Conservation (phyloP, 2,329 filamentous ascomycete species). For the Ophiostoma montium region DNA sequence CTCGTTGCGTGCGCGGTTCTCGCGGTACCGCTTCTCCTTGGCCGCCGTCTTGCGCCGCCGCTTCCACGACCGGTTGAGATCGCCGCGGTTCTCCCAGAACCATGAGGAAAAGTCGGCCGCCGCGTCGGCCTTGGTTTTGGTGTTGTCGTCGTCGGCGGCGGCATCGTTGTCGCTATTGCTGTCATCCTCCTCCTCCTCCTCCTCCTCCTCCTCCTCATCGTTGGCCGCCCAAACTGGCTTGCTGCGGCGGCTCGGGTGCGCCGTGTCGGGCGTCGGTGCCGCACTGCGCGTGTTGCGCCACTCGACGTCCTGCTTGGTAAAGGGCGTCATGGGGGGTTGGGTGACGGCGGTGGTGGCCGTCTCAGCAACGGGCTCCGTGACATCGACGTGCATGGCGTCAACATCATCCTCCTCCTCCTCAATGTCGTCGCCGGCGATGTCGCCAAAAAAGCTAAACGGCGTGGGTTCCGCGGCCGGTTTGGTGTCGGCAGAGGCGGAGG, state of each 20-base stretch:
- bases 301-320: slow-evolving; percentile 64
- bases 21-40: slow-evolving; percentile 53
- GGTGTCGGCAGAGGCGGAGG: slow-evolving; percentile 9
- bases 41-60: slow-evolving; percentile 44
- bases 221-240: slow-evolving; percentile 24
- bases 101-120: slow-evolving; percentile 47
- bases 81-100: slow-evolving; percentile 54
- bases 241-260: slow-evolving; percentile 51
- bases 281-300: slow-evolving; percentile 67
- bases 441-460: slow-evolving; percentile 65
- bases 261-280: slow-evolving; percentile 89
- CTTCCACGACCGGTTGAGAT: slow-evolving; percentile 54
- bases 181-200: slow-evolving; percentile 21
- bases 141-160: slow-evolving; percentile 11
- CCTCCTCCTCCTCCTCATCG: slow-evolving; percentile 23
- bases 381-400: slow-evolving; percentile 23
- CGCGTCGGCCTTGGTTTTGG: slow-evolving; percentile 14
- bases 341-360: slow-evolving; percentile 9
- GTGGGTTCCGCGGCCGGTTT: not conserved
- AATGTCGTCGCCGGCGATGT: slow-evolving; percentile 31
- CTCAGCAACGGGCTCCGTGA: slow-evolving; percentile 16
- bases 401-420: slow-evolving; percentile 26
- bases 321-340: slow-evolving; percentile 61
- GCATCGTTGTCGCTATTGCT: slow-evolving; percentile 12
- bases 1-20: slow-evolving; percentile 37